Evolutionary conservation across 2,329 filamentous ascomycete genomes (phyloP).

Genomic region (Epichloe festucae): DNA sequence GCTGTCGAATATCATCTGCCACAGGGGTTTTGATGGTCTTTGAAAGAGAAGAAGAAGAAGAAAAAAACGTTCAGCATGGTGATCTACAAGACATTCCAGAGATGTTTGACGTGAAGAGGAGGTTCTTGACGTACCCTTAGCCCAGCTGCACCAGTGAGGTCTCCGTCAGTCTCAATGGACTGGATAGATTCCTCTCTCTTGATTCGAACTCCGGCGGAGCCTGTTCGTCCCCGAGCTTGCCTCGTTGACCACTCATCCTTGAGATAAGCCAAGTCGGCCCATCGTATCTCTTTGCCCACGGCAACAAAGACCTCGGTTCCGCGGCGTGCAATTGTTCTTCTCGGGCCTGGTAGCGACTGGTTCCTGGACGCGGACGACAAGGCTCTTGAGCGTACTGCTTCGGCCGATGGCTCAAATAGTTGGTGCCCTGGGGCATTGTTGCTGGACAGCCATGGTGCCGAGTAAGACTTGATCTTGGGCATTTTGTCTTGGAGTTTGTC

Average conservation of each 20-base stretch:
- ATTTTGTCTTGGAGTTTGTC: slow-evolving; percentile 33
- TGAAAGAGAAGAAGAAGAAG: background rate
- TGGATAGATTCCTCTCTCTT: slow-evolving; percentile 35
- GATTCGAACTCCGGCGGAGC: slow-evolving; percentile 22
- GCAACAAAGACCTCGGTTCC: slow-evolving; percentile 84
- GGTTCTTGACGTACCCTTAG: slow-evolving; percentile 19
- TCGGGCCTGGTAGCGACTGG: slow-evolving; percentile 33
- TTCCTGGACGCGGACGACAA: slow-evolving; percentile 28
- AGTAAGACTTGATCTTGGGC: slow-evolving; percentile 77
- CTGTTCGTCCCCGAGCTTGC: slow-evolving; percentile 17
- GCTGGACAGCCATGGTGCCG: slow-evolving; percentile 73
- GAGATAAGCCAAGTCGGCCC: slow-evolving; percentile 71
- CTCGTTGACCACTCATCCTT: slow-evolving; percentile 44
- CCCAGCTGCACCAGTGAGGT: slow-evolving; percentile 16
- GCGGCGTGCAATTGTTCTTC: slow-evolving; percentile 61
- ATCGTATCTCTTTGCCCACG: slow-evolving; percentile 79
- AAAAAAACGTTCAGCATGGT: slow-evolving; percentile 2
- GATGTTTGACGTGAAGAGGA: background rate
- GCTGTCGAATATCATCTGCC: slow-evolving; percentile 70
- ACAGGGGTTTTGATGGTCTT: slow-evolving; percentile 64
- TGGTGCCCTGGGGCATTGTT: slow-evolving; percentile 58
- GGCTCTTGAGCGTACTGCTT: slow-evolving; percentile 26
- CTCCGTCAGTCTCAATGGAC: slow-evolving; percentile 20
- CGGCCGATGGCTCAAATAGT: slow-evolving; percentile 50
- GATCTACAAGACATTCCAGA: background rate